Evolutionary conservation across 106 monocot genomes (phyloP).

Genomic region (Xerophyta viscosa): DNA sequence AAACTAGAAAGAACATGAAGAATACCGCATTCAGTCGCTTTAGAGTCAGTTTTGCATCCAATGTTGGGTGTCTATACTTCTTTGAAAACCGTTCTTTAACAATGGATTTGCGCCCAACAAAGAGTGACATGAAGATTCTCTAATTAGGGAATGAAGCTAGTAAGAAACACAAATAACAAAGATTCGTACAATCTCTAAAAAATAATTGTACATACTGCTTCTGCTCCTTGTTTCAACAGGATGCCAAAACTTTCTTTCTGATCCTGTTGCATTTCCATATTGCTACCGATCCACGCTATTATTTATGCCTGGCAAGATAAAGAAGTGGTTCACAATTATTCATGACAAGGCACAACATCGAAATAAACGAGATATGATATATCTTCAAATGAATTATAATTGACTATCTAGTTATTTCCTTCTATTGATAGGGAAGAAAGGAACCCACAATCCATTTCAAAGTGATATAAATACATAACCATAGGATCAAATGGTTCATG

Average conservation of each 20-base stretch:
- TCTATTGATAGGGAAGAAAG: too few species aligned
- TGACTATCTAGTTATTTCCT: too few species aligned
- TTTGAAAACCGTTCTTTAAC: slow-evolving; percentile 62
- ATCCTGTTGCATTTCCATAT: slow-evolving; percentile 5
- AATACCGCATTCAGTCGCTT: slow-evolving; percentile 89
- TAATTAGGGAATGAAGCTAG: slow-evolving; percentile 6
- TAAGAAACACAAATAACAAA: background rate
- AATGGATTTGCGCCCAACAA: slow-evolving; percentile 45
- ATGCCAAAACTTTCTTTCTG: slow-evolving; percentile 12
- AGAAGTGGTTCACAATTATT: too few species aligned
- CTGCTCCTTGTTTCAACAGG: slow-evolving; percentile 33
- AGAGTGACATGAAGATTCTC: slow-evolving; percentile 44
- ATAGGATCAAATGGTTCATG: too few species aligned
- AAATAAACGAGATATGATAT: too few species aligned
- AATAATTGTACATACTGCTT: slow-evolving; percentile 12
- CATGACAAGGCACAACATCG: too few species aligned
- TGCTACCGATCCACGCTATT: too few species aligned
- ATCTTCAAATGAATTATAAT: too few species aligned
- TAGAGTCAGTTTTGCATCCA: slow-evolving; percentile 79
- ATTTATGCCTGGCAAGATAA: too few species aligned
- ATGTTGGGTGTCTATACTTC: slow-evolving; percentile 53
- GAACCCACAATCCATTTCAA: too few species aligned
- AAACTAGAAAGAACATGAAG: too few species aligned
- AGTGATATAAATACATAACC: too few species aligned
- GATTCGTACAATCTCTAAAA: background rate